A percentile compares a stretch with the other conserved stretches of the same genome.
These are phyloP conservation scores for Cystoisospora suis DNA, from an alignment of 169 alveolate species.

Conservation along the genomic window DNA sequence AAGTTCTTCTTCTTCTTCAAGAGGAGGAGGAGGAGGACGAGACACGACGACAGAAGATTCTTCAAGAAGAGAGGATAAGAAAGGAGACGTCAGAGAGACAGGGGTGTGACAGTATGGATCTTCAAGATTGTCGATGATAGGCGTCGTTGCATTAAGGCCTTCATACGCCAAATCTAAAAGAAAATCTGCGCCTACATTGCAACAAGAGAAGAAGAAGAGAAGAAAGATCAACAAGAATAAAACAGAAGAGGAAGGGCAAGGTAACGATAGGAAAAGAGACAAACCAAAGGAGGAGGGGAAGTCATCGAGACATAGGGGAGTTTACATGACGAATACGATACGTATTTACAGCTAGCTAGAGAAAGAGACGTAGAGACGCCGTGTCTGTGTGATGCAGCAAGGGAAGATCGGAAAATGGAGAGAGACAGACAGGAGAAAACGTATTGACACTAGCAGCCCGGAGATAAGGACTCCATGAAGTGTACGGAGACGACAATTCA, in stretches of 20 bases:
- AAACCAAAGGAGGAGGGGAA: background rate
- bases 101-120: slow-evolving; percentile 22
- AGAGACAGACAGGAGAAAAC: background rate
- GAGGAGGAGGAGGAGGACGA: too few species aligned
- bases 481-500: background rate
- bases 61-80: too few species aligned
- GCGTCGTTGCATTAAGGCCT: background rate
- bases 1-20: too few species aligned
- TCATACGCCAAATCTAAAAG: background rate
- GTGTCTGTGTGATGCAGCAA: background rate
- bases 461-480: background rate
- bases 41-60: too few species aligned
- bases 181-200: background rate
- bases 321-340: background rate
- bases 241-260: background rate
- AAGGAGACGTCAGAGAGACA: too few species aligned
- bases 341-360: background rate
- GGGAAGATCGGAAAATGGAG: background rate
- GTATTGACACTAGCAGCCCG: background rate
- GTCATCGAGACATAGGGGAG: background rate
- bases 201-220: background rate
- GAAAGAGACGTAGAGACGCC: background rate
- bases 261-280: background rate
- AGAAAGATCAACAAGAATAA: background rate
- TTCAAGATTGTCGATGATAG: background rate